Conservation (phyloP, 805 yeast genomes). For the Metschnikowia arizonensis region DNA sequence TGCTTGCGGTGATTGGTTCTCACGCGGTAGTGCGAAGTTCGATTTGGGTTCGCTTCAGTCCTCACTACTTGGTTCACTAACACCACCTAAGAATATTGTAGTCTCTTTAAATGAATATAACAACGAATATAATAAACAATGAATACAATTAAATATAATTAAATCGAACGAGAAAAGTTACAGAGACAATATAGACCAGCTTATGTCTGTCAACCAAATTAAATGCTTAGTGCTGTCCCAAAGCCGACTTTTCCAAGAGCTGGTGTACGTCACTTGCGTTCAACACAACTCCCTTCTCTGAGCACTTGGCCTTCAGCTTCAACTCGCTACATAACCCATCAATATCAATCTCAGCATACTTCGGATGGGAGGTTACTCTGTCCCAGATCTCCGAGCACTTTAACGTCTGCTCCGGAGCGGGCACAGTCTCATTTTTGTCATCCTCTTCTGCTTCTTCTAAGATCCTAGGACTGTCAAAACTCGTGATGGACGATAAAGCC, state of each 20-base stretch:
- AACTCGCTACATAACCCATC: slow-evolving; percentile 90
- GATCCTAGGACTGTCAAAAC: slow-evolving; percentile 16
- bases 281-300: slow-evolving; percentile 87
- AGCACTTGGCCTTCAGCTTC: slow-evolving; percentile 90
- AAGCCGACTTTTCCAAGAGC: slow-evolving; percentile 32
- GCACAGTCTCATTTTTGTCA: slow-evolving; percentile 46
- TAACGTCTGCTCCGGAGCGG: slow-evolving; percentile 56
- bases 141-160: no score
- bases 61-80: neutral
- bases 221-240: slow-evolving; percentile 2
- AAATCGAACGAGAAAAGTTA: no score
- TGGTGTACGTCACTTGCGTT: slow-evolving; percentile 74
- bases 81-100: neutral
- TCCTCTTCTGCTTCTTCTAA: slow-evolving; percentile 24
- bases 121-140: neutral
- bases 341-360: slow-evolving; percentile 87
- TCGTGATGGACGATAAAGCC: slow-evolving; percentile 17
- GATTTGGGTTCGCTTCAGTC: neutral
- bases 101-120: neutral
- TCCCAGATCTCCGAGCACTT: slow-evolving; percentile 96
- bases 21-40: slow-evolving; percentile 4
- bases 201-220: slow-evolving; percentile 3
- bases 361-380: slow-evolving; percentile 88
- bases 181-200: slow-evolving; percentile 5
- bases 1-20: slow-evolving; percentile 15